Evolutionary conservation across 2,329 filamentous ascomycete genomes (phyloP).

Genomic region (Lasiodiplodia gonubiensis): DNA sequence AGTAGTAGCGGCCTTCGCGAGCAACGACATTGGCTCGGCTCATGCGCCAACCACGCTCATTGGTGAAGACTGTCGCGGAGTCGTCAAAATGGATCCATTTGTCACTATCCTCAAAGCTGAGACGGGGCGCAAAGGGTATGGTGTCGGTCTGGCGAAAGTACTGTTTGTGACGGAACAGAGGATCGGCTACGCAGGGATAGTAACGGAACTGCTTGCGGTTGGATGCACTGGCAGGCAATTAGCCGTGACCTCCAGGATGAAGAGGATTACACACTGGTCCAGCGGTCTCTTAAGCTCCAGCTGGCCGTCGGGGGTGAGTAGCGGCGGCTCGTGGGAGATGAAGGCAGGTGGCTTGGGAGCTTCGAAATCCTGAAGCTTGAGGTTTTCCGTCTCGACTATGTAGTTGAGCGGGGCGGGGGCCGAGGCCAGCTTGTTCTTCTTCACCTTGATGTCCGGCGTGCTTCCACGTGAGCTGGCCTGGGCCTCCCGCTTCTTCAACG

Average conservation of each 20-base stretch:
- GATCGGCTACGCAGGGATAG: conserved; percentile 87
- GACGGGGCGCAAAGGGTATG: conserved; percentile 78
- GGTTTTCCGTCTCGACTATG: conserved; percentile 48
- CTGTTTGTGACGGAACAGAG: conserved; percentile 81
- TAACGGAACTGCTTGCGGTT: conserved; percentile 82
- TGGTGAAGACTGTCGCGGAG: conserved; percentile 78
- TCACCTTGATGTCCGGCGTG: conserved; percentile 50
- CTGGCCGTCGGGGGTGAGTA: conserved; percentile 50
- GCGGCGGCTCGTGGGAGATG: conserved; percentile 53
- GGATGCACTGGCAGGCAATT: conserved; percentile 52
- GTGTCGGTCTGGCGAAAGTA: conserved; percentile 91
- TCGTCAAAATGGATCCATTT: conserved; percentile 81
- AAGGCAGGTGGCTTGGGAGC: conserved; percentile 55
- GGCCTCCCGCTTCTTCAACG: conserved; percentile 60
- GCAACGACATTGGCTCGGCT: conserved; percentile 88
- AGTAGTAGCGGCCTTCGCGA: conserved; percentile 89
- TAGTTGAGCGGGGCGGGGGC: conserved; percentile 57
- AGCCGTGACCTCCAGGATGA: neutral
- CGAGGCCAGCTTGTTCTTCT: conserved; percentile 39
- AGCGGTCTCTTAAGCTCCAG: conserved; percentile 55
- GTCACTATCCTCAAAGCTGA: conserved; percentile 92
- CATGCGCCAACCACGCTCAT: conserved; percentile 91
- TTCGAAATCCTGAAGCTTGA: conserved; percentile 54
- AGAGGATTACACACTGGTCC: conserved; percentile 45
- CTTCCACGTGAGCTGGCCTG: conserved; percentile 46